phyloP scores from a whole-genome alignment of 2,329 filamentous ascomycete species.

The Madurella fahalii region DNA sequence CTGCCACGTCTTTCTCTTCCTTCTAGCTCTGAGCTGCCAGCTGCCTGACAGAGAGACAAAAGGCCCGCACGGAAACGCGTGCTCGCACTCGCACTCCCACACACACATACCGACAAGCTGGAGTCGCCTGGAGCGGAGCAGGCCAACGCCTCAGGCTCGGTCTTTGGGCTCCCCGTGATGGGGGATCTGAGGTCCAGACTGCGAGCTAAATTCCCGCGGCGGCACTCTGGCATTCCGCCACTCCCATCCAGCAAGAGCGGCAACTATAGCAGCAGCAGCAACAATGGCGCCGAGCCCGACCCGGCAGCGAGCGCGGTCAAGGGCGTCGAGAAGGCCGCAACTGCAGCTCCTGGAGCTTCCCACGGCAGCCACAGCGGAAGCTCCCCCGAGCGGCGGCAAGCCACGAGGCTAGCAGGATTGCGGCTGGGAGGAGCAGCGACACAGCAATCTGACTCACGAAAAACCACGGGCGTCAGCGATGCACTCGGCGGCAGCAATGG shows the following conservation, averaged over 20 bases:
- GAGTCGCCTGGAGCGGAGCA: slow-evolving; percentile 4
- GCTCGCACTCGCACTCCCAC: too few relatives aligned
- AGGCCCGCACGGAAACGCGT: too few relatives aligned
- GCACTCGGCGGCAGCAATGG: neutral
- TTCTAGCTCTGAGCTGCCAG: too few relatives aligned
- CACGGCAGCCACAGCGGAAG: slow-evolving; percentile 8
- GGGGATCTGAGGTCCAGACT: slow-evolving; percentile 46
- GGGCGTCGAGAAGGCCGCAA: slow-evolving; percentile 6
- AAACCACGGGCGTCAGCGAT: slow-evolving; percentile 10
- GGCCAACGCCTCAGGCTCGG: slow-evolving; percentile 7
- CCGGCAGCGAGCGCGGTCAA: slow-evolving; percentile 2
- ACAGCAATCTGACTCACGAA: slow-evolving; percentile 6
- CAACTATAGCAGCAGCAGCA: slow-evolving; percentile 16
- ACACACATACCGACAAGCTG: neutral
- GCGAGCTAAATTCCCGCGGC: slow-evolving; percentile 43
- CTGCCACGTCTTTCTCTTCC: too few relatives aligned
- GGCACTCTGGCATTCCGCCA: slow-evolving; percentile 39
- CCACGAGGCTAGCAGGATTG: slow-evolving; percentile 2
- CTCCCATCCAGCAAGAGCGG: slow-evolving; percentile 30
- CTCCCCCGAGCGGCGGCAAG: neutral
- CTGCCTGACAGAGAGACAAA: too few relatives aligned
- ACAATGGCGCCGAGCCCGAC: slow-evolving; percentile 8
- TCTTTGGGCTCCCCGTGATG: slow-evolving; percentile 31
- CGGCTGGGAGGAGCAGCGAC: slow-evolving; percentile 17
- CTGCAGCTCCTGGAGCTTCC: neutral